Evolutionary conservation across 208 protist genomes (phyloP).

Genomic region (Endotrypanum monterogeii): DNA sequence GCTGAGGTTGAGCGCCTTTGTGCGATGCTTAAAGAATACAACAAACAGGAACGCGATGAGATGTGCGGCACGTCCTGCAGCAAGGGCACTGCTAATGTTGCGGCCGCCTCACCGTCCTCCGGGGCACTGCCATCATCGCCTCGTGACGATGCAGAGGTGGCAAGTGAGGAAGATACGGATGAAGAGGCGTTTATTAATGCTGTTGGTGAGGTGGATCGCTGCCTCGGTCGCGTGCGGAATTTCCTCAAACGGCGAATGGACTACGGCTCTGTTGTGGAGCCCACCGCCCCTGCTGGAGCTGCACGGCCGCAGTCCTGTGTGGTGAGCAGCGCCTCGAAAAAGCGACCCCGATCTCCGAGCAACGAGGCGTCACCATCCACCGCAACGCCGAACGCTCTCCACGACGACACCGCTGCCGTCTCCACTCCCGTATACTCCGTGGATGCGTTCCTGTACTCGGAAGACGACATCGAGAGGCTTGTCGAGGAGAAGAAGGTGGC

Average conservation of each 20-base stretch:
- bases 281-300: constrained; percentile 17
- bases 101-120: not conserved
- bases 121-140: not conserved
- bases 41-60: not conserved
- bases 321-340: not conserved
- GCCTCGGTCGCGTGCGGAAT: constrained; percentile 43
- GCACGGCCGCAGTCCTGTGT: not conserved
- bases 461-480: constrained; percentile 71
- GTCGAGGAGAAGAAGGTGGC: constrained; percentile 39
- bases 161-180: constrained; percentile 14
- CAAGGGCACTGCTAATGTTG: not conserved
- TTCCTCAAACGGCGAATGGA: constrained; percentile 49
- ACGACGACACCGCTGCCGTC: not conserved
- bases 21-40: constrained; percentile 23
- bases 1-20: constrained; percentile 26
- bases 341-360: constrained; percentile 18
- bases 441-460: constrained; percentile 77
- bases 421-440: constrained; percentile 56
- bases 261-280: constrained; percentile 51
- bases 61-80: not conserved
- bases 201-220: constrained; percentile 52
- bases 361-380: not conserved
- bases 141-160: constrained; percentile 2
- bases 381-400: not conserved
- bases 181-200: constrained; percentile 34